Base-by-base conservation (phyloP, 2,329 filamentous ascomycete genomes). In the Fusarium sp. region DNA sequence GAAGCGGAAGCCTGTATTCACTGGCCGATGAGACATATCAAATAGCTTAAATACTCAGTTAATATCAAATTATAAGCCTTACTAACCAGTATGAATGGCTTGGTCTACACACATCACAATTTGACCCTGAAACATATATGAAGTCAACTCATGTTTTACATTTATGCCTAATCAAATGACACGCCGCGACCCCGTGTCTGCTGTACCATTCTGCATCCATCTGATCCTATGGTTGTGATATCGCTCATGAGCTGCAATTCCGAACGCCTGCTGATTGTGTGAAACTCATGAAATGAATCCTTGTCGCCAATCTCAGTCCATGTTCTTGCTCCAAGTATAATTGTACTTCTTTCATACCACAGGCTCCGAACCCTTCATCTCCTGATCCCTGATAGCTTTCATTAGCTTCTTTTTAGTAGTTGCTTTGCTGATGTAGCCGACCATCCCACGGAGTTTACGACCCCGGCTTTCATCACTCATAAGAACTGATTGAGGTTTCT, bases 1-100 rank as follows among this genome's bases (percentile, higher is more conserved):
- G 77, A 89, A 88, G 84, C 83, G 88, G 71, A 88, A 84, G 78
- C 85, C 88, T 18, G 80, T 85, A 6, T 89, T 89, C 72, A 86
- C 83, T 76, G 86, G 87, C 2, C 79, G 83, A 73, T 88, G 77
- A 79, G 29, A 4, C 5, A 13, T 11, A 6, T 29, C 13, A 8
- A 24, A 29, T 29, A 21, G 8, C 16, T 28, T 42, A 15, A 11
- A 20, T 35, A 35, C 7, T 35, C n/a, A 42, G 47, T 37, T 8
- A 52, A 35, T 26, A 23, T 28, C 12, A 54, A 57, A 28, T 8
- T 12, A 26, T 24, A 15, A 28, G 16, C n/a, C 21, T 42, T 35
- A 20, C 20, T 12, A n/a, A 31, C 16, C 20, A 31, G 16, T 23
- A 21, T 44, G 11, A 24, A 21, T 44, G 11, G 31, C 18, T 20